These are phyloP conservation scores for Penicillium lagena DNA, from an alignment of 495 filamentous ascomycete species.

Conservation along the genomic window DNA sequence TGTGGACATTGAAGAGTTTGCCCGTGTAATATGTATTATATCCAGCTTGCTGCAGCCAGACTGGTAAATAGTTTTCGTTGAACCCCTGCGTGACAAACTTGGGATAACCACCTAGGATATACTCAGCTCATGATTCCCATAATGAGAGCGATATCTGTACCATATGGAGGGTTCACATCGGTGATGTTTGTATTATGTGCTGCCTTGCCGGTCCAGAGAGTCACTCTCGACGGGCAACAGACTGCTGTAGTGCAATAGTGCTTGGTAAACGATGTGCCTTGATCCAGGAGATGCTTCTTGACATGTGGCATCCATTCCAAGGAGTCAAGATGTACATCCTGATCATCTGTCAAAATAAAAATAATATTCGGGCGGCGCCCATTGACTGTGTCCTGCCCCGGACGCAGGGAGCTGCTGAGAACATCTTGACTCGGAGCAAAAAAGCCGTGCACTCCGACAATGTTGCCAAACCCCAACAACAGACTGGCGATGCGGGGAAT, in stretches of 20 bases:
- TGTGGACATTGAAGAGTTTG: conserved; percentile 57
- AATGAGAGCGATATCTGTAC: conserved; percentile 17
- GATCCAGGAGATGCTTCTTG: conserved; percentile 31
- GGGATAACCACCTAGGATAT: conserved; percentile 48
- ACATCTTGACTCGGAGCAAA: background rate
- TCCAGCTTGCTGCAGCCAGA: conserved; percentile 55
- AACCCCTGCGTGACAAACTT: conserved; percentile 53
- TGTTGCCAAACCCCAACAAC: too few relatives aligned
- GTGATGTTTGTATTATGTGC: conserved; percentile 62
- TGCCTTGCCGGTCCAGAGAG: conserved; percentile 48
- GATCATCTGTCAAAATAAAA: conserved; percentile 55
- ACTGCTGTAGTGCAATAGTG: conserved; percentile 50
- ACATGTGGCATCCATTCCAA: conserved; percentile 47
- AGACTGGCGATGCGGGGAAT: too few relatives aligned
- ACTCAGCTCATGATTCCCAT: background rate
- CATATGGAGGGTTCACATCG: conserved; percentile 52
- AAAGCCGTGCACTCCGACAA: too few relatives aligned
- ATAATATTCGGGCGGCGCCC: conserved; percentile 43
- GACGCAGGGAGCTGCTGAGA: background rate
- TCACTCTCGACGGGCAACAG: conserved; percentile 48
- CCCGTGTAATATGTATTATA: conserved; percentile 61
- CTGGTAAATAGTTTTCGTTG: conserved; percentile 52
- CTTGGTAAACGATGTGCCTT: conserved; percentile 38
- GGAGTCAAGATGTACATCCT: conserved; percentile 49
- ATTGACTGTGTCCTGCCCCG: background rate